Conservation (phyloP, 2,329 filamentous ascomycete species). For the Pseudogymnoascus sp. region DNA sequence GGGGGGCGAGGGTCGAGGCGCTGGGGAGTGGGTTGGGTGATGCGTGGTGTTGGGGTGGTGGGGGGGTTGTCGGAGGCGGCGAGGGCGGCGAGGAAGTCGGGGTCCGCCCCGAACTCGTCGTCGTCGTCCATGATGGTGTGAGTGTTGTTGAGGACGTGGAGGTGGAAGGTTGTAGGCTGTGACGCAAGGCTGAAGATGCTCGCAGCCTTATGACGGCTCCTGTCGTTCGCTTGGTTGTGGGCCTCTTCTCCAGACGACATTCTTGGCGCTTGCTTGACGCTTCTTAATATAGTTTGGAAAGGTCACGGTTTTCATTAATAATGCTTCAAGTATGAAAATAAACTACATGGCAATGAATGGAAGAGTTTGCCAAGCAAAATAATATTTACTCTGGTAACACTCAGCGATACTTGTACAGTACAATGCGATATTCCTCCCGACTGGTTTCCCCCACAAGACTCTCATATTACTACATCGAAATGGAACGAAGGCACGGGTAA, state of each 20-base stretch:
- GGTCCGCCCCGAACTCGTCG: constrained; percentile 49
- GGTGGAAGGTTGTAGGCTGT: neutral
- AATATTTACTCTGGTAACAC: neutral
- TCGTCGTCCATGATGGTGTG: constrained; percentile 37
- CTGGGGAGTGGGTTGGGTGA: constrained; percentile 47
- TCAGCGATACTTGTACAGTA: neutral
- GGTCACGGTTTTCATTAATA: neutral
- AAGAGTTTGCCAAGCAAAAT: neutral
- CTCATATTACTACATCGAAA: neutral
- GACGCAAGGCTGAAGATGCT: neutral
- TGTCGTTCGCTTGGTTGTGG: constrained; percentile 2
- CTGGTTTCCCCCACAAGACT: neutral
- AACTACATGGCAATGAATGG: neutral
- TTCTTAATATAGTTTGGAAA: neutral
- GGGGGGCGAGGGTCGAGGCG: constrained; percentile 46
- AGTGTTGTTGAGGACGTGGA: neutral
- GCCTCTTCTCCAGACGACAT: neutral
- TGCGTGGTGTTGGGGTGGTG: constrained; percentile 30
- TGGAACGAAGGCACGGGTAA: neutral
- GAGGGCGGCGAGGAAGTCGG: constrained; percentile 49
- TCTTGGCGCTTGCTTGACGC: neutral
- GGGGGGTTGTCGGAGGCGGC: constrained; percentile 33
- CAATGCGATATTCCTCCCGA: neutral
- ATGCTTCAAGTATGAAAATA: neutral
- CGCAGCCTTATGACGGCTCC: neutral